These are phyloP conservation scores for Cornus controversa DNA, from an alignment of 148 eudicot genomes.

Conservation along the genomic window DNA sequence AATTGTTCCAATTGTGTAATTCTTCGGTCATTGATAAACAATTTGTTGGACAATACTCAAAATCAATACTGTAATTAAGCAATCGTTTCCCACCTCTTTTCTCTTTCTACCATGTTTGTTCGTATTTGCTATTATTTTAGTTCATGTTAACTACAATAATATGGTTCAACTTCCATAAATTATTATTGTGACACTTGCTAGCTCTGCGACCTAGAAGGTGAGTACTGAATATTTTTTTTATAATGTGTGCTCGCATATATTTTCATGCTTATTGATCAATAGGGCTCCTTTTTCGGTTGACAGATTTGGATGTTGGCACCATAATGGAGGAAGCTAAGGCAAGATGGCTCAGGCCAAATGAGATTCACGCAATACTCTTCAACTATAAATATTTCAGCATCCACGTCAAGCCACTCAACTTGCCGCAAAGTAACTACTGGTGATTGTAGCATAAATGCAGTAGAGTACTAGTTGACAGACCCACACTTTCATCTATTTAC, in stretches of 20 bases:
- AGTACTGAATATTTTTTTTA: background rate
- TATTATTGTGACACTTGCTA: background rate
- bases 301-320: slow-evolving; percentile 81
- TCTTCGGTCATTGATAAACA: too few relatives aligned
- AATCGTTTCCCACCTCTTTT: background rate
- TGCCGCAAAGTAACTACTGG: slow-evolving; percentile 60
- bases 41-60: too few relatives aligned
- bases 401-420: slow-evolving; percentile 76
- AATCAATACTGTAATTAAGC: too few relatives aligned
- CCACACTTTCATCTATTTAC: background rate
- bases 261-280: slow-evolving; percentile 9
- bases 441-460: slow-evolving; percentile 11
- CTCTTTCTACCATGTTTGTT: background rate
- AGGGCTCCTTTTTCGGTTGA: slow-evolving; percentile 11
- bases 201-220: background rate
- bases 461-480: background rate
- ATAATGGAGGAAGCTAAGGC: slow-evolving; percentile 74
- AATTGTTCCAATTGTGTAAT: too few relatives aligned
- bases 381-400: slow-evolving; percentile 64
- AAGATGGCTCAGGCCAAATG: slow-evolving; percentile 96
- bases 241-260: too few relatives aligned
- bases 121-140: background rate
- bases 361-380: slow-evolving; percentile 87
- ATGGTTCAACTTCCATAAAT: background rate
- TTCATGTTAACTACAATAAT: background rate